Evolutionary conservation across 192 early-diverging fungal species (phyloP).

Genomic region (Diversispora epigaea): DNA sequence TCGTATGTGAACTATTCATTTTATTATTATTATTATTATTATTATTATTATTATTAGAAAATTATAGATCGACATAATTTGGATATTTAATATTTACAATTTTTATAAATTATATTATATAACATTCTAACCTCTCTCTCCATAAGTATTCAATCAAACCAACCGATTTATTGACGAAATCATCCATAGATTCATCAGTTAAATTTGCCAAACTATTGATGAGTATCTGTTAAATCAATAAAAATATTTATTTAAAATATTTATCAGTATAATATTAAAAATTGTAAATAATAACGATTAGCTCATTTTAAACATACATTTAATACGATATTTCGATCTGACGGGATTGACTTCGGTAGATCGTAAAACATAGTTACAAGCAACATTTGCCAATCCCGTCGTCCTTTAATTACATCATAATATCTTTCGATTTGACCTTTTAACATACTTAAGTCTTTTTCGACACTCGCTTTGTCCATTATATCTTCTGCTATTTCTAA

Average conservation of each 20-base stretch:
- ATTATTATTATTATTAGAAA: neutral
- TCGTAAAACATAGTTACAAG: conserved; percentile 7
- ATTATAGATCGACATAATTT: neutral
- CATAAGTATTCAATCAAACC: conserved; percentile 8
- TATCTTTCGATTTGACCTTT: neutral
- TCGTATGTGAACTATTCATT: neutral
- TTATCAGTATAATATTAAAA: neutral
- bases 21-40: neutral
- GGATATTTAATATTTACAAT: too few species aligned
- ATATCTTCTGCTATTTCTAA: neutral
- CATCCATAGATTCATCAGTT: neutral
- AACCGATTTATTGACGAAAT: neutral
- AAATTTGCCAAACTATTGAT: neutral
- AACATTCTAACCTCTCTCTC: neutral
- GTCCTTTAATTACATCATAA: neutral
- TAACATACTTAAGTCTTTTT: conserved; percentile 11
- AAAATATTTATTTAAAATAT: too few species aligned
- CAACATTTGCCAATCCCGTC: neutral
- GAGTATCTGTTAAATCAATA: neutral
- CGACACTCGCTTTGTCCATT: neutral
- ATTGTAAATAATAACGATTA: neutral
- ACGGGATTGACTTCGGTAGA: conserved; percentile 10
- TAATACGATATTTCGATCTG: conserved; percentile 4
- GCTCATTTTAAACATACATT: neutral
- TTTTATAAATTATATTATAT: neutral